Conservation (phyloP, 2,329 filamentous ascomycete species). For the Zymoseptoria brevis region DNA sequence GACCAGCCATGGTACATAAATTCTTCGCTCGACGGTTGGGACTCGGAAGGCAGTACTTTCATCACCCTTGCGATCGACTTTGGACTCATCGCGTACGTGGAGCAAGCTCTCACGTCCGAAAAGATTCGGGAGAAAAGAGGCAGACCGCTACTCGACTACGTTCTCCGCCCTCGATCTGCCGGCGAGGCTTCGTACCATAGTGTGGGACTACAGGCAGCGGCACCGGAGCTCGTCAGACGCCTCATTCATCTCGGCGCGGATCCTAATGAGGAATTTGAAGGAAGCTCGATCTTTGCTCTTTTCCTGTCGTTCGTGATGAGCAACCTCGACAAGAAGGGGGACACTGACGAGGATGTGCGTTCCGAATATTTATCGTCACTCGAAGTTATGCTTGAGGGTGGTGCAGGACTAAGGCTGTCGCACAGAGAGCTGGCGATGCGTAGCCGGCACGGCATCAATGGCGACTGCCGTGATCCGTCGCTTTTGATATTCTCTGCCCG, state of each 20-base stretch:
- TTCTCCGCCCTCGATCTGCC: neutral
- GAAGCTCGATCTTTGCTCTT: neutral
- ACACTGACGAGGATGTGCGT: neutral
- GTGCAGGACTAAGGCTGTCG: neutral
- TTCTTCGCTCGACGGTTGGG: neutral
- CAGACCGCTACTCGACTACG: constrained; percentile 2
- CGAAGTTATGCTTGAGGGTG: neutral
- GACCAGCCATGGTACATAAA: constrained; percentile 1
- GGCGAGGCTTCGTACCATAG: neutral
- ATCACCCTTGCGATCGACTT: neutral
- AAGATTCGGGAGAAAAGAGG: neutral
- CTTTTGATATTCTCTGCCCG: neutral
- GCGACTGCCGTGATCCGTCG: neutral
- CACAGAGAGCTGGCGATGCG: too few species aligned
- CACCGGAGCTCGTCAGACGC: neutral
- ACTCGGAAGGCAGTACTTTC: neutral
- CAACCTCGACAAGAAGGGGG: neutral
- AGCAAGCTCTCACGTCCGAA: neutral
- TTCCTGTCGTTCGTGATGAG: neutral
- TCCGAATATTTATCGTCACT: neutral
- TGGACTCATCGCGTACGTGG: neutral
- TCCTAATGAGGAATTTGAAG: neutral
- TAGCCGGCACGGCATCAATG: neutral
- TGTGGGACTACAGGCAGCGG: neutral
- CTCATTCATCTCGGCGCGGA: constrained; percentile 1